Evolutionary conservation across 768 basidiomycete species (phyloP).

Genomic region (Pleurotus salmoneostramineus): DNA sequence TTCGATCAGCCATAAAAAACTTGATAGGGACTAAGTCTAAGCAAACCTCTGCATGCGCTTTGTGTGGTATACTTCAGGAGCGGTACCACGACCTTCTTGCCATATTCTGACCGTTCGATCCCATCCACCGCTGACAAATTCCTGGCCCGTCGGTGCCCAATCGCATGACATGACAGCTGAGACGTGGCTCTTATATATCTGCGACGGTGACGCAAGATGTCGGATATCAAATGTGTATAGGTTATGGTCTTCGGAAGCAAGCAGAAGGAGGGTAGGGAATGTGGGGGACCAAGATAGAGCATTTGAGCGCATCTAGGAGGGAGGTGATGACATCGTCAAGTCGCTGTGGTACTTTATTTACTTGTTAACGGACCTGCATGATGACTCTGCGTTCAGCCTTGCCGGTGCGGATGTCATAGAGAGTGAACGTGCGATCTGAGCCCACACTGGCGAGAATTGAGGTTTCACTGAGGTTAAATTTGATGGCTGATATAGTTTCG

Average conservation of each 20-base stretch:
- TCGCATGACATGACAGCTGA: slow-evolving; percentile 96
- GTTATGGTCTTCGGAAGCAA: slow-evolving; percentile 99
- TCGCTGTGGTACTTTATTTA: neutral
- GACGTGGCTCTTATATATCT: slow-evolving; percentile 97
- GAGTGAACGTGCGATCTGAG: slow-evolving; percentile 90
- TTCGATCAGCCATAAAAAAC: neutral
- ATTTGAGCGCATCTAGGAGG: slow-evolving; percentile 76
- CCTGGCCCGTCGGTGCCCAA: slow-evolving; percentile 94
- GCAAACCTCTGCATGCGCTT: slow-evolving; percentile 95
- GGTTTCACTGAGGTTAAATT: slow-evolving; percentile 92
- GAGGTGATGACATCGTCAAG: neutral
- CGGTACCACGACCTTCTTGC: slow-evolving; percentile 79
- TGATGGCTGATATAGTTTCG: slow-evolving; percentile 84
- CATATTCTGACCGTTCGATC: slow-evolving; percentile 93
- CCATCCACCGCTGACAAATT: slow-evolving; percentile 96
- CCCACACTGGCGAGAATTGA: slow-evolving; percentile 95
- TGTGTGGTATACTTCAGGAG: slow-evolving; percentile 92
- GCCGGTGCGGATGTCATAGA: slow-evolving; percentile 95
- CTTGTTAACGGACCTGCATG: slow-evolving; percentile 67
- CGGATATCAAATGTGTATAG: slow-evolving; percentile 97
- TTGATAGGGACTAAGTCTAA: neutral
- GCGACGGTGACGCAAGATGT: slow-evolving; percentile 73
- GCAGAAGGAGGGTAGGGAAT: slow-evolving; percentile 83
- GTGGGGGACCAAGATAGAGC: slow-evolving; percentile 94
- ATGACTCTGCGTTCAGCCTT: slow-evolving; percentile 90